Conservation (phyloP, 441 rosid species). For the Isatis lusitanica region DNA sequence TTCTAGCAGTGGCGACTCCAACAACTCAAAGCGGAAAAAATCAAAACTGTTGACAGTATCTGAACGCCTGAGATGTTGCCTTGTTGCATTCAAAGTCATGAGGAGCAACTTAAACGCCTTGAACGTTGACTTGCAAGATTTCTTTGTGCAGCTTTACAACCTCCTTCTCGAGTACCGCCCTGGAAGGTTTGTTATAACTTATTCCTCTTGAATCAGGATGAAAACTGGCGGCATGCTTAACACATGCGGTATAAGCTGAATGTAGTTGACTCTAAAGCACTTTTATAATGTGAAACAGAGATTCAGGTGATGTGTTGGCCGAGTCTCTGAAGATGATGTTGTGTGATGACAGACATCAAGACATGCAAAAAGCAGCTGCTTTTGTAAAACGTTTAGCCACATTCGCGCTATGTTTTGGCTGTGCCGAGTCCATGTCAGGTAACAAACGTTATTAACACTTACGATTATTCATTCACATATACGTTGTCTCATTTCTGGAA, state of each 20-base stretch:
- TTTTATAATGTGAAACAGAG: conserved; percentile 49
- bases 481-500: background rate
- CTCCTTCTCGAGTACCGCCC: conserved; percentile 87
- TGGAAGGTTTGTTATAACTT: conserved; percentile 69
- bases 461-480: background rate
- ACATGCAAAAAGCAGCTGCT: conserved; percentile 96
- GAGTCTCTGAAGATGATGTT: conserved; percentile 95
- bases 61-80: conserved; percentile 85
- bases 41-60: conserved; percentile 53
- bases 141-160: conserved; percentile 88
- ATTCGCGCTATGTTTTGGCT: conserved; percentile 72
- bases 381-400: conserved; percentile 93
- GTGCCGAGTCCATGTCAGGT: conserved; percentile 97
- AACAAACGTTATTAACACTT: conserved; percentile 13
- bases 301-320: conserved; percentile 76
- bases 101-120: conserved; percentile 90
- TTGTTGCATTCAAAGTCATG: conserved; percentile 95
- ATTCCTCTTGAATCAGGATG: background rate
- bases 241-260: background rate
- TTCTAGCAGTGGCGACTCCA: conserved; percentile 45
- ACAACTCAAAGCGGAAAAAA: conserved; percentile 43
- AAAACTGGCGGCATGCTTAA: background rate
- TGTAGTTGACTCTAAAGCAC: background rate
- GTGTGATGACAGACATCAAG: conserved; percentile 92
- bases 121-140: conserved; percentile 92